Base-by-base conservation (phyloP, 164 flowering plant genomes). In the Chimonanthus salicifolius region DNA sequence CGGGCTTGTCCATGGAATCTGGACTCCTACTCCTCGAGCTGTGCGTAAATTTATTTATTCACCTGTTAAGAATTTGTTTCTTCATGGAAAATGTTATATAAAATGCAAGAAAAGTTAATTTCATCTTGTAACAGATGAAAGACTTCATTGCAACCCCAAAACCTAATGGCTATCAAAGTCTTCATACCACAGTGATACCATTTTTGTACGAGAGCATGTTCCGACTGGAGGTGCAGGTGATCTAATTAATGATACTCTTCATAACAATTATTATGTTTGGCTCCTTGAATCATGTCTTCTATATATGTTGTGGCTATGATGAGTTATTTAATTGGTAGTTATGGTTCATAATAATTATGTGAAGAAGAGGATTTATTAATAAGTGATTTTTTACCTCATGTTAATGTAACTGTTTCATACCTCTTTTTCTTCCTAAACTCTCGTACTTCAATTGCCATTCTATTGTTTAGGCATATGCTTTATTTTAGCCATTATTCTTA, bases 121-220 rank as follows among this genome's bases (percentile, higher is more conserved):
- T 67, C 6, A 47, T 74, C 64, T 64, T 49, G 10, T 49, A 9
- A 70, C 92, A 96, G 99, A 86, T 90, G 88, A 96, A 96, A 78
- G 99, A 96, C 79, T 93, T 92, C 66, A 93, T 96, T 77, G 99
- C 98, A 69, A 96, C 97, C 21, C 97, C 99, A 72, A 96, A 93
- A 75, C 97, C 98, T 74, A 96, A 96, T 86, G 99, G 99, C 68
- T 96, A 96, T 75, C 97, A 96, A 77, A 93, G 98, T 84, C 91
- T 96, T 64, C 98, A 96, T 79, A 96, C 98, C 62, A 90, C 90
- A 48, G 94, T 93, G 63, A 93, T 96, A 69, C 99, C 99, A 62
- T 95, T 96, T 81, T 84, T 96, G 69, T 90, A 96, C 76, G 99
- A 93, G 82, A 96, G 99, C 87, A 96, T 87, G 94, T 92, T 96